Base-by-base conservation (phyloP, 805 yeast genomes). In the Pichia sporocuriosa region DNA sequence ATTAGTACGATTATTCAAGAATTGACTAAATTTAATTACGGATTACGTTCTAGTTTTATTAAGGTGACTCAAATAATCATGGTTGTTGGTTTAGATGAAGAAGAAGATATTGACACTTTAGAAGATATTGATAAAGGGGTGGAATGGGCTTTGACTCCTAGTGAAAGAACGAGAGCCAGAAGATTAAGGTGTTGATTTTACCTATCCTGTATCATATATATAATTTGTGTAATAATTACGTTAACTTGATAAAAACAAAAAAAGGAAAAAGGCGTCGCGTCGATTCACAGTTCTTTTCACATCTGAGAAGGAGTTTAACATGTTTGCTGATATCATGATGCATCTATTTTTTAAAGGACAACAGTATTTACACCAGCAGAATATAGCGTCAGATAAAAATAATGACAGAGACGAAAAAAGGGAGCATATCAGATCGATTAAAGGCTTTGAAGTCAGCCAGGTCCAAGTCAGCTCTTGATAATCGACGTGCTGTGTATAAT, bases 61-160 rank as follows among this genome's bases (percentile, higher is more conserved):
- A 69, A 87, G 44, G 78, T 87, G 6, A 87, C 96, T 0, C 97
- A 90, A 58, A 71, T 93, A 32, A 83, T 87, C 17, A 73, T 86
- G 68, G 68, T 87, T 34, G 67, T 88, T 31, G 93, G 95, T 4
- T 72, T 87, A 63, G 96, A 87, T 51, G 89, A 84, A 45, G 80
- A 73, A 39, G 68, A 63, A 32, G 67, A 62, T 25, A 45, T 61
- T 27, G 60, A 60, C 8, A 59, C 55, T 24, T 51, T 63, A 32
- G 49, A 47, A 35, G 62, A 57, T 34, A 42, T 58, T 13, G 43
- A 32, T 9, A 29, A 40, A 17, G 48, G 46, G 1, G 31, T 48
- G 17, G 64, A 70, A 29, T 88, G 96, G 96, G 80, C 81, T 1
- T 65, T 89, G 48, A 79, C 86, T 9, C 86, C 87, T 3, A 75